phyloP scores from a whole-genome alignment of 176 grass and related monocot genomes.

The Oryza brachyantha region DNA sequence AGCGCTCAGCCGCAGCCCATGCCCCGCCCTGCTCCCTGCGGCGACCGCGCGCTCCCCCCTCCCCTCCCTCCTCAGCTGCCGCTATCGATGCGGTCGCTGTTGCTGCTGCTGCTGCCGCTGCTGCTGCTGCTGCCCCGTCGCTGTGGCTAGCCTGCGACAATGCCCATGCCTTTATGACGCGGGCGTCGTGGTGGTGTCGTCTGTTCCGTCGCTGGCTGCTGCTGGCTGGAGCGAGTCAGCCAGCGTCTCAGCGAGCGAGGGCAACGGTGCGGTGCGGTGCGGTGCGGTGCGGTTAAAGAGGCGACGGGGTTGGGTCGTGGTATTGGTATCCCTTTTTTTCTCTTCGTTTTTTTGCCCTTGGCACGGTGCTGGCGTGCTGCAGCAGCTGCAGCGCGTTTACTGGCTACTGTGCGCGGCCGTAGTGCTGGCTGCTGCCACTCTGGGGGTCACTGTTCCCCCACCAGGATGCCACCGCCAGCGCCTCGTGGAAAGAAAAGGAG shows the following conservation, averaged over 20 bases:
- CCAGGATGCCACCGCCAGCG: constrained; percentile 36
- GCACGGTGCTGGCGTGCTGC: neutral
- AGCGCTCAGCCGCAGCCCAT: constrained; percentile 21
- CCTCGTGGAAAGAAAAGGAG: constrained; percentile 37
- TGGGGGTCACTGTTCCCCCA: constrained; percentile 51
- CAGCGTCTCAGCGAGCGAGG: neutral
- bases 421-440: constrained; percentile 32
- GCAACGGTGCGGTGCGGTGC: neutral
- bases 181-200: neutral
- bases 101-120: too few species aligned
- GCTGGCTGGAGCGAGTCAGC: neutral
- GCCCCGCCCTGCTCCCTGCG: constrained; percentile 24
- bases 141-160: constrained; percentile 35
- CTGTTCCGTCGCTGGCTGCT: neutral
- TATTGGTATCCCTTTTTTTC: neutral
- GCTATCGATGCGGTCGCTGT: constrained; percentile 45
- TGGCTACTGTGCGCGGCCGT: constrained; percentile 36
- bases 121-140: constrained; percentile 29
- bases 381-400: constrained; percentile 32
- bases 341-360: constrained; percentile 14
- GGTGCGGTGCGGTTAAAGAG: neutral
- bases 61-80: constrained; percentile 46
- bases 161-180: constrained; percentile 50
- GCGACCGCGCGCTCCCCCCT: neutral
- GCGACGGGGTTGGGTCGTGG: constrained; percentile 32